Percentiles rank a stretch among this genome's conserved stretches.
Conservation (phyloP, 2,329 filamentous ascomycete species). For the Ophioceras dolichostomum region DNA sequence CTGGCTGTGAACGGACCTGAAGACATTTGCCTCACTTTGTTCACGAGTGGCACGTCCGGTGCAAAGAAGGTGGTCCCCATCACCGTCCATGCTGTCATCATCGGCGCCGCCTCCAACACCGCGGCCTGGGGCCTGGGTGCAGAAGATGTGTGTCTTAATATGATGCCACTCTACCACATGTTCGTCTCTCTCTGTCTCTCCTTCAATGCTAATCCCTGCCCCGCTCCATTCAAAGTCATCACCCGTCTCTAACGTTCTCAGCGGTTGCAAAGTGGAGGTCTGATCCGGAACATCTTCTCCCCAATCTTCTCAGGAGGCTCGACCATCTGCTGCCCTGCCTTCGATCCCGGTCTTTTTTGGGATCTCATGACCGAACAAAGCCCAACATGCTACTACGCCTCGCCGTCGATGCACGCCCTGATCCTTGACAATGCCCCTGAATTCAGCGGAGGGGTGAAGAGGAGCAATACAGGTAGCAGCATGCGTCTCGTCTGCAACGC, state of each 20-base stretch:
- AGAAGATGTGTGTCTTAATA: conserved; percentile 39
- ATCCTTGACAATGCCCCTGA: conserved; percentile 32
- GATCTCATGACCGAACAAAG: conserved; percentile 32
- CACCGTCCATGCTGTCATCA: conserved; percentile 34
- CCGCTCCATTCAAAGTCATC: too few species aligned
- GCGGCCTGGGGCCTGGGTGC: conserved; percentile 37
- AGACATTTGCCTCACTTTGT: conserved; percentile 38
- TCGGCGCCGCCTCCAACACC: conserved; percentile 37
- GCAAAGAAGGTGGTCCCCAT: conserved; percentile 47
- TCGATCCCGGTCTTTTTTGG: conserved; percentile 44
- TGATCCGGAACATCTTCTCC: conserved; percentile 41
- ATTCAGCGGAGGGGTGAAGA: conserved; percentile 24
- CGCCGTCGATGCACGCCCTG: conserved; percentile 42
- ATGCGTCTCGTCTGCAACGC: conserved; percentile 44
- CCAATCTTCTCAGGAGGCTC: conserved; percentile 40
- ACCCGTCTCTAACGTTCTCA: conserved; percentile 9
- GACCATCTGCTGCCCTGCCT: conserved; percentile 39
- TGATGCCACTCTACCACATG: conserved; percentile 48
- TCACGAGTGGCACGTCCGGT: conserved; percentile 45
- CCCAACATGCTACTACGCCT: conserved; percentile 46
- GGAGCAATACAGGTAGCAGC: conserved; percentile 26
- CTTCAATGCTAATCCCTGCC: too few species aligned
- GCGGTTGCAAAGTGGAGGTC: conserved; percentile 24
- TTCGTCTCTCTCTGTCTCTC: conserved; percentile 20
- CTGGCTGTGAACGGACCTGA: conserved; percentile 24